phyloP scores from a whole-genome alignment of 768 basidiomycete genomes.

The Chalciporus chontae region DNA sequence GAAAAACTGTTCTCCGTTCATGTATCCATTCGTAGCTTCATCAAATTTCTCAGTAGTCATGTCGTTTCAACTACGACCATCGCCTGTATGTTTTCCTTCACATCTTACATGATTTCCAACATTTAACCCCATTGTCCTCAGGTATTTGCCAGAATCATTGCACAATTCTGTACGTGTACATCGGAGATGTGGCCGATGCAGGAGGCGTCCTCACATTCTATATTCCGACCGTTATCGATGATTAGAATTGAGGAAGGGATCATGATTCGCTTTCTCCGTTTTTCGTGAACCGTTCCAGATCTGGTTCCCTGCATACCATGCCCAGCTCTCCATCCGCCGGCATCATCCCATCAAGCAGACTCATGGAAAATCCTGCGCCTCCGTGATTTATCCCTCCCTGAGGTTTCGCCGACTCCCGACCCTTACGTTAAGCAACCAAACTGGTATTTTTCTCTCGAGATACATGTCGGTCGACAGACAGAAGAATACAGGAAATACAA shows the following conservation, averaged over 20 bases:
- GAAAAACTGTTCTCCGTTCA: conserved; percentile 60
- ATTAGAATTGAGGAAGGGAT: conserved; percentile 29
- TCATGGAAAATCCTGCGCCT: too few species aligned
- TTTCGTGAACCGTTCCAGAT: not conserved
- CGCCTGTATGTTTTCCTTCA: conserved; percentile 57
- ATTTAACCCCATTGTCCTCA: conserved; percentile 25
- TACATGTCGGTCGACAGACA: not conserved
- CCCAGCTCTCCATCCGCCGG: too few species aligned
- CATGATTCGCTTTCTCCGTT: not conserved
- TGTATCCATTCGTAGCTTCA: conserved; percentile 69
- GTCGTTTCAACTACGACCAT: conserved; percentile 82
- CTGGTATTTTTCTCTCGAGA: too few species aligned
- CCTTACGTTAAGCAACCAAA: too few species aligned
- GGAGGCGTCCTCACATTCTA: conserved; percentile 89
- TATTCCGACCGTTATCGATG: conserved; percentile 74
- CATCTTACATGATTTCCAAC: not conserved
- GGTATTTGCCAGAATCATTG: conserved; percentile 82
- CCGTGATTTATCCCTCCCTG: too few species aligned
- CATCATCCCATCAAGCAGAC: too few species aligned
- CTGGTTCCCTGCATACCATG: not conserved
- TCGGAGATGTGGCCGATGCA: conserved; percentile 73
- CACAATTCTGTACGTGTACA: conserved; percentile 85
- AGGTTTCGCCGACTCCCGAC: too few species aligned
- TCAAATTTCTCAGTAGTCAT: conserved; percentile 79
- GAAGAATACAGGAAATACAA: conserved; percentile 3